A percentile compares a stretch with the other conserved stretches of the same genome.
Evolutionary conservation across 2,329 filamentous ascomycete genomes (phyloP).

Genomic region (Hypoxylon sp.): DNA sequence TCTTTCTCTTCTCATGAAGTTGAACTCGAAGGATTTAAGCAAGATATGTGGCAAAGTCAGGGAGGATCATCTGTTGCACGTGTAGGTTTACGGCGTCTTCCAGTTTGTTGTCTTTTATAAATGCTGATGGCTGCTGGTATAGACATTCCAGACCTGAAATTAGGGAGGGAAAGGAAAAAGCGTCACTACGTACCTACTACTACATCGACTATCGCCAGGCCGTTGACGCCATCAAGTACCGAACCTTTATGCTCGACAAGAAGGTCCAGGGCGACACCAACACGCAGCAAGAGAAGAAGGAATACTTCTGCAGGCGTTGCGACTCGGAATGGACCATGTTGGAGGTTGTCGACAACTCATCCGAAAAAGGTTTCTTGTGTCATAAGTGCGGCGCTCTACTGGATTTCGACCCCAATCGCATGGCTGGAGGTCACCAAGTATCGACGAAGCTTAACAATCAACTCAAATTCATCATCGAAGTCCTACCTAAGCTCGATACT

Average conservation of each 20-base stretch:
- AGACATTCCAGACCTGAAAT: constrained; percentile 79
- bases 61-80: constrained; percentile 84
- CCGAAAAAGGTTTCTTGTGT: constrained; percentile 76
- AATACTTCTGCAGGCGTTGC: constrained; percentile 86
- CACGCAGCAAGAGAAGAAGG: constrained; percentile 85
- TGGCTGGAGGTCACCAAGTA: constrained; percentile 75
- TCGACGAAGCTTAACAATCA: constrained; percentile 80
- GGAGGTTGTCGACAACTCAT: constrained; percentile 82
- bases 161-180: constrained; percentile 81
- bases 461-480: constrained; percentile 78
- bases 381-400: constrained; percentile 76
- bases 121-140: constrained; percentile 20
- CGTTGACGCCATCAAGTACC: constrained; percentile 96
- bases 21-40: constrained; percentile 91
- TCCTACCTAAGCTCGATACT: constrained; percentile 80
- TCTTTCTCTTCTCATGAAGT: constrained; percentile 83
- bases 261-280: constrained; percentile 85
- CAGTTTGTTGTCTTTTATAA: too few relatives aligned
- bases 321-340: constrained; percentile 87
- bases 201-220: constrained; percentile 95
- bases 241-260: constrained; percentile 86
- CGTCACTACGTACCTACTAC: constrained; percentile 90
- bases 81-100: too few relatives aligned
- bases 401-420: constrained; percentile 70
- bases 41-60: constrained; percentile 85